phyloP scores from a whole-genome alignment of 2,329 filamentous ascomycete genomes.

The Stachybotrys chartarum region DNA sequence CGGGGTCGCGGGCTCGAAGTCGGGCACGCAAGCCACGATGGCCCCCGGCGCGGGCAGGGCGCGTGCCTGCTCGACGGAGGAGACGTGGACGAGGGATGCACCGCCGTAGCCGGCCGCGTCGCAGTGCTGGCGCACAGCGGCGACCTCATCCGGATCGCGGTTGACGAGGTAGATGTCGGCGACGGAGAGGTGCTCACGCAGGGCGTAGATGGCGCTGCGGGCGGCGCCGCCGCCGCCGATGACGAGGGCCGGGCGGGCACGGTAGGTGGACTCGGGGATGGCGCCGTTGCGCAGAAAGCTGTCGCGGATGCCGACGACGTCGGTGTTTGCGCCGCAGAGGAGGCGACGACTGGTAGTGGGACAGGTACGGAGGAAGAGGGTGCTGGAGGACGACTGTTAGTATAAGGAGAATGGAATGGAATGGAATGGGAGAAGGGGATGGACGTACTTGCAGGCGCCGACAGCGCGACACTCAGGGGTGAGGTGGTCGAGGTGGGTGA shows the following conservation, averaged over 20 bases:
- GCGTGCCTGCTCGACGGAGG: slow-evolving; percentile 52
- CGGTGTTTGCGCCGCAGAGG: slow-evolving; percentile 72
- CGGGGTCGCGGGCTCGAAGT: slow-evolving; percentile 61
- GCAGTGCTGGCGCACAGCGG: slow-evolving; percentile 60
- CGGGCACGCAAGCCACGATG: slow-evolving; percentile 68
- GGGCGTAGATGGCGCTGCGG: slow-evolving; percentile 69
- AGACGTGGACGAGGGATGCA: slow-evolving; percentile 49
- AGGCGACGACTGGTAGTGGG: slow-evolving; percentile 24
- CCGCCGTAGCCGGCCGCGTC: slow-evolving; percentile 50
- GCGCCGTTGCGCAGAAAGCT: slow-evolving; percentile 54
- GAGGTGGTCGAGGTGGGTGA: slow-evolving; percentile 64
- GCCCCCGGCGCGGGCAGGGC: slow-evolving; percentile 53
- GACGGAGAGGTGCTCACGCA: slow-evolving; percentile 62
- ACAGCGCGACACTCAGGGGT: slow-evolving; percentile 67
- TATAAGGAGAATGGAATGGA: no score
- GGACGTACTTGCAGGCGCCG: slow-evolving; percentile 58
- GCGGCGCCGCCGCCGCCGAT: slow-evolving; percentile 74
- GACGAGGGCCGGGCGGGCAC: slow-evolving; percentile 60
- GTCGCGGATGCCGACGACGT: slow-evolving; percentile 71
- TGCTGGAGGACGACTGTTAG: slow-evolving; percentile 24
- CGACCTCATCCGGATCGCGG: slow-evolving; percentile 60
- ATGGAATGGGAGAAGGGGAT: not conserved
- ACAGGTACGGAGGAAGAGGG: slow-evolving; percentile 53
- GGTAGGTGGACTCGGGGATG: slow-evolving; percentile 38
- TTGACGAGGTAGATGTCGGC: slow-evolving; percentile 71